Evolutionary conservation across 192 early-diverging fungal species (phyloP).

Genomic region (Mortierella claussenii): DNA sequence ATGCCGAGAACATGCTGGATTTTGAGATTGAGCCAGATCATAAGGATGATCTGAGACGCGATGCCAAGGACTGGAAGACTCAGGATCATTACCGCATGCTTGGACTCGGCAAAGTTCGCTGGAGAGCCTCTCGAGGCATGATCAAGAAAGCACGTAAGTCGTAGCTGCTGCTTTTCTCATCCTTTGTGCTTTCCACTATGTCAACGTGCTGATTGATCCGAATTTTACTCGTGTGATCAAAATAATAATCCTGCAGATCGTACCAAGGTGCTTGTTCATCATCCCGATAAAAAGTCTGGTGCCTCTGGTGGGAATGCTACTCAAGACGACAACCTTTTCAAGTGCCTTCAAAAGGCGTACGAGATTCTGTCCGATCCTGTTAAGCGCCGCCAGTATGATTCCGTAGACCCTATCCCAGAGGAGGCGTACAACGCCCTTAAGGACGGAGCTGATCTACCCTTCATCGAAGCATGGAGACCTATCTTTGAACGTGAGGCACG

Average conservation of each 20-base stretch:
- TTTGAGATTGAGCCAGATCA: constrained; percentile 71
- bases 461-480: constrained; percentile 56
- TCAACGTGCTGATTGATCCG: too few species aligned
- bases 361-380: constrained; percentile 75
- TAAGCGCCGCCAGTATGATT: constrained; percentile 82
- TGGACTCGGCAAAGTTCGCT: constrained; percentile 73
- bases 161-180: neutral
- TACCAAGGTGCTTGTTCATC: constrained; percentile 66
- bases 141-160: constrained; percentile 76
- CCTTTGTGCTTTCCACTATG: neutral
- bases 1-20: constrained; percentile 54
- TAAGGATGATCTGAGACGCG: constrained; percentile 65
- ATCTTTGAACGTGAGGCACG: constrained; percentile 79
- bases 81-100: constrained; percentile 90
- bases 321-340: constrained; percentile 81
- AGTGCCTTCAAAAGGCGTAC: constrained; percentile 81
- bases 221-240: too few species aligned
- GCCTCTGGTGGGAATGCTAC: constrained; percentile 34
- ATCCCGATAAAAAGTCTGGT: constrained; percentile 81
- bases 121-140: constrained; percentile 73
- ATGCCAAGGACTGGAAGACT: constrained; percentile 82
- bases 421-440: constrained; percentile 63
- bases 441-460: constrained; percentile 43
- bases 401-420: constrained; percentile 78
- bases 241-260: too few species aligned